Conservation (phyloP, 345 rosid genomes). For the Erucastrum elatum region DNA sequence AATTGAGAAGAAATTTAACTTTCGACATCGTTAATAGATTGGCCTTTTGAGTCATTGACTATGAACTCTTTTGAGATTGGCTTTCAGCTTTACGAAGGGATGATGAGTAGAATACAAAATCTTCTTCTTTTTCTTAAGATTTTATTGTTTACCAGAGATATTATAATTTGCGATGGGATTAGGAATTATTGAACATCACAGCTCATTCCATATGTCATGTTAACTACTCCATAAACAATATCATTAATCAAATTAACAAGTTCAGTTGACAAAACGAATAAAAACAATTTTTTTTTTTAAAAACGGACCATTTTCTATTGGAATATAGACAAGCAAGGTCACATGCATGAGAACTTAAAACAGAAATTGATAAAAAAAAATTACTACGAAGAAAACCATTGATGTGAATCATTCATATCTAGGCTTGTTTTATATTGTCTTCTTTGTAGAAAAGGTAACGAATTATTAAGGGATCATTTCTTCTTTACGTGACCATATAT, state of each 20-base stretch:
- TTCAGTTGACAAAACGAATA: slow-evolving; percentile 2
- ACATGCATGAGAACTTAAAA: background rate
- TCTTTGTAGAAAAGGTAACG: background rate
- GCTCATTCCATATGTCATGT: slow-evolving; percentile 32
- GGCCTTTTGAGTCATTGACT: background rate
- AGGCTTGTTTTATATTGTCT: background rate
- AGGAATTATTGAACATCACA: slow-evolving; percentile 20
- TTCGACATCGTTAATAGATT: background rate
- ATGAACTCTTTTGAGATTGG: background rate
- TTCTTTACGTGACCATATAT: background rate
- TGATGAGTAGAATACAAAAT: background rate
- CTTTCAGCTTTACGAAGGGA: slow-evolving; percentile 3
- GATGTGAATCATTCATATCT: background rate
- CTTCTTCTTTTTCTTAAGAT: background rate
- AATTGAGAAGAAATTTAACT: background rate
- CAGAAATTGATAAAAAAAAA: background rate
- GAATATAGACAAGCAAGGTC: background rate
- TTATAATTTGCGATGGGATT: background rate
- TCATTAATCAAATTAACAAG: background rate
- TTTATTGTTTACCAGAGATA: background rate
- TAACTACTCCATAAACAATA: slow-evolving; percentile 23
- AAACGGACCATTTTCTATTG: background rate
- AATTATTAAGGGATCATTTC: background rate
- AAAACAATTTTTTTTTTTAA: background rate
- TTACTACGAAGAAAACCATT: background rate